A percentile compares a stretch with the other conserved stretches of the same genome.
These are phyloP conservation scores for Mortierella sp. DNA, from an alignment of 371 early-diverging fungal species.

Conservation along the genomic window DNA sequence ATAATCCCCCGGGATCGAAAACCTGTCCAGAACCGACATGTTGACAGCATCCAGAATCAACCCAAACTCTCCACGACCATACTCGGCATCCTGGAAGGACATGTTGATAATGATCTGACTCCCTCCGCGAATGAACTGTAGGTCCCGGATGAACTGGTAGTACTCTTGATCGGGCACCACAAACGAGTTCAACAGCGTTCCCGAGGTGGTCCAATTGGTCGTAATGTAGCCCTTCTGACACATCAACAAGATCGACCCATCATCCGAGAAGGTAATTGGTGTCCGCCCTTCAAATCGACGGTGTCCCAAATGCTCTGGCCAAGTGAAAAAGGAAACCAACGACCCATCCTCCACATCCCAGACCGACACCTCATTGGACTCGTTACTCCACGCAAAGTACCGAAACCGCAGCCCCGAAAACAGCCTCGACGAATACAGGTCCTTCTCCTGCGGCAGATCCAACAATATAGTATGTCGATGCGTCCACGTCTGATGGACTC, in stretches of 20 bases:
- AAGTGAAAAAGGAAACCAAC: constrained; percentile 10
- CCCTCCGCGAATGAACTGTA: constrained; percentile 22
- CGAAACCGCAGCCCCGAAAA: constrained; percentile 13
- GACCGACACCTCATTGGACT: constrained; percentile 3
- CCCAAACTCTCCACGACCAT: constrained; percentile 14
- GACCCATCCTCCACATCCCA: constrained; percentile 14
- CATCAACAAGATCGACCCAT: constrained; percentile 23
- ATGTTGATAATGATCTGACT: constrained; percentile 25
- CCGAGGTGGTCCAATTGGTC: constrained; percentile 28
- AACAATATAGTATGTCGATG: constrained; percentile 13
- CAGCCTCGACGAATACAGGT: neutral
- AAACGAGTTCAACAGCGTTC: constrained; percentile 19
- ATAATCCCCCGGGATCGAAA: constrained; percentile 20
- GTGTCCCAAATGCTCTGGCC: constrained; percentile 1
- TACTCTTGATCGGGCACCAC: neutral
- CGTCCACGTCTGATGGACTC: constrained; percentile 19
- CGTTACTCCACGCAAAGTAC: constrained; percentile 7
- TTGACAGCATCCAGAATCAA: constrained; percentile 21
- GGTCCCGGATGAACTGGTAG: constrained; percentile 4
- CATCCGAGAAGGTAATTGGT: constrained; percentile 16
- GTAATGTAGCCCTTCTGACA: constrained; percentile 17
- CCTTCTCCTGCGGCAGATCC: constrained; percentile 2
- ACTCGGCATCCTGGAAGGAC: neutral
- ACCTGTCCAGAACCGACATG: constrained; percentile 20
- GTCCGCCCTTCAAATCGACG: constrained; percentile 2